Base-by-base conservation (phyloP, 345 rosid genomes). In the Gossypium anomalum region DNA sequence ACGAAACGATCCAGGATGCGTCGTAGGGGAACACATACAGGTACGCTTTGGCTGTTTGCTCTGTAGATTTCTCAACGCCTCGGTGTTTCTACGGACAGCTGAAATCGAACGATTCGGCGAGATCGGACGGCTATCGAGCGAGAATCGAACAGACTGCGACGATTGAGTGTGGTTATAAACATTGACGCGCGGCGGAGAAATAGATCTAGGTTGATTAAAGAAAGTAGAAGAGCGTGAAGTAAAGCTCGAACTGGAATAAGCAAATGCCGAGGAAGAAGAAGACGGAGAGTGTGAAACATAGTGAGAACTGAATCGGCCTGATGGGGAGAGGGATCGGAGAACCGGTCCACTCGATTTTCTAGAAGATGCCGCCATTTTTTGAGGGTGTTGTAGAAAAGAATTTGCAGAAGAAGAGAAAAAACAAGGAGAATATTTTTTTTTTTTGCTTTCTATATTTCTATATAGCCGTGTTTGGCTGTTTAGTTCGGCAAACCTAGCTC, bases 1-100 rank as follows among this genome's bases (percentile, higher is more conserved):
- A 7, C 96, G 89, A 84, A 90, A 90, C 4, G 96, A 90, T 27
- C 96, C 96, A 3, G 93, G 96, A 47, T 90, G 96, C n/a, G 81
- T 83, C 29, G 97, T 86, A 2, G 93, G 93, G 6, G 97, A 86
- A 70, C 93, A 89, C 90, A 87, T 84, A 43, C 97, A 89, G 19
- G 88, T 84, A 63, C 82, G 70, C 79, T 84, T 85, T 41, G 78
- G 71, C 48, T 76, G 71, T 22, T 77, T 41, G 58, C 68, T 49
- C 58, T 81, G 83, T 55, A 72, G 12, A 43, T 83, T 85, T 49
- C 72, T 76, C 53, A 86, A 71, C 55, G 75, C 67, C 61, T 51
- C 80, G 63, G 15, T 82, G 75, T 55, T 65, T 13, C 29, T 43
- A 66, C 78, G 78, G 56, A 77, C 73, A 57, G 77, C 51, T 43